These are phyloP conservation scores for Paramecium caudatum DNA, from an alignment of 73 alveolate genomes.

Conservation along the genomic window DNA sequence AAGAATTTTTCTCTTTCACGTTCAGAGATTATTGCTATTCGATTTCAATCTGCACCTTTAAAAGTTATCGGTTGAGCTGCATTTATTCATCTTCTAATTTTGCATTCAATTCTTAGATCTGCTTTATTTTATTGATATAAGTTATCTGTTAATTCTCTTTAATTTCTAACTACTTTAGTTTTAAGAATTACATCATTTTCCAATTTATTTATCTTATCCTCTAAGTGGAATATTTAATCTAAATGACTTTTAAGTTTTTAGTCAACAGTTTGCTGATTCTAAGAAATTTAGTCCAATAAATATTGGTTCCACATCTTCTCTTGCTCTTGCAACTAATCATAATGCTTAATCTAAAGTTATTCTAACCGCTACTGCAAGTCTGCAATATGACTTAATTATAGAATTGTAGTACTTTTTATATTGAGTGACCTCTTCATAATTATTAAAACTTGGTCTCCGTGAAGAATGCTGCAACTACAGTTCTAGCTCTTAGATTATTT, in stretches of 20 bases:
- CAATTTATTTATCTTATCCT: slow-evolving; percentile 19
- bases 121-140: neutral
- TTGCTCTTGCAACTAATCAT: slow-evolving; percentile 2
- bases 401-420: neutral
- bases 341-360: neutral
- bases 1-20: neutral
- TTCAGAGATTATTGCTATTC: neutral
- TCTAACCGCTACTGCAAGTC: neutral
- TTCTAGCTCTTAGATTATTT: neutral
- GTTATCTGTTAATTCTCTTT: neutral
- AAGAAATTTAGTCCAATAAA: slow-evolving; percentile 18
- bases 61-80: neutral
- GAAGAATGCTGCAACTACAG: neutral
- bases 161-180: slow-evolving; percentile 31
- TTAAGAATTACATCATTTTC: slow-evolving; percentile 15
- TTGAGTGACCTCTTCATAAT: slow-evolving; percentile 1
- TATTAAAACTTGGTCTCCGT: neutral
- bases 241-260: slow-evolving; percentile 24
- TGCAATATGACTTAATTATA: neutral
- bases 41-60: neutral
- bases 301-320: slow-evolving; percentile 36
- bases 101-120: neutral
- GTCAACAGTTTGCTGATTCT: slow-evolving; percentile 1
- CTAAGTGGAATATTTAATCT: slow-evolving; percentile 18
- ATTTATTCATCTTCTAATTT: slow-evolving; percentile 11